Evolutionary conservation across 208 protist genomes (phyloP).

Genomic region (Acanthamoeba triangularis): DNA sequence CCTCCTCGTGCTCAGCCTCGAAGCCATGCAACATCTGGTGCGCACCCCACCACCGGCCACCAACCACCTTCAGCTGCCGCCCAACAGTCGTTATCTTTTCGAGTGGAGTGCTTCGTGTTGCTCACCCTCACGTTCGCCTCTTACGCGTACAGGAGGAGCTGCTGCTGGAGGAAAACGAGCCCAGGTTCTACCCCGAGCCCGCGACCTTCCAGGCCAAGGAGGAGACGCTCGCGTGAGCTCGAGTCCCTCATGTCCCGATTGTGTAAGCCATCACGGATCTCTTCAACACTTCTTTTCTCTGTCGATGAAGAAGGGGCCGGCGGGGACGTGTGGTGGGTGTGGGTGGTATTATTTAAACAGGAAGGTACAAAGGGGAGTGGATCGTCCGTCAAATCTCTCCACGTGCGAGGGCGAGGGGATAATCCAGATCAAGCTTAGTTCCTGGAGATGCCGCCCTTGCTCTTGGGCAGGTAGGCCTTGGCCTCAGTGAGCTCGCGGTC

Average conservation of each 20-base stretch:
- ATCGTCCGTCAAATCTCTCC: background rate
- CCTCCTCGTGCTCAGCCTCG: conserved; percentile 52
- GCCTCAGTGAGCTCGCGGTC: conserved; percentile 80
- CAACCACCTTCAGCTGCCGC: no score
- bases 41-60: background rate
- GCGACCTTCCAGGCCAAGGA: background rate
- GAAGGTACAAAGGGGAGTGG: background rate
- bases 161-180: background rate
- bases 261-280: no score
- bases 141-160: background rate
- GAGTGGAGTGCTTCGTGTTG: background rate
- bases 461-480: conserved; percentile 81
- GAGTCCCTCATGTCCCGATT: no score
- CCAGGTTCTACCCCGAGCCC: background rate
- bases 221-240: background rate
- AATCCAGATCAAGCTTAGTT: background rate
- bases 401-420: background rate
- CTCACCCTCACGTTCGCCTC: background rate
- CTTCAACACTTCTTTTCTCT: no score
- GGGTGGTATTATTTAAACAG: background rate
- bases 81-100: background rate
- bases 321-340: background rate
- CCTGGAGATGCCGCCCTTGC: conserved; percentile 81
- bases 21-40: conserved; percentile 34
- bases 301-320: background rate